Conservation (phyloP, 202 grass and related monocot genomes). For the Digitaria exilis region DNA sequence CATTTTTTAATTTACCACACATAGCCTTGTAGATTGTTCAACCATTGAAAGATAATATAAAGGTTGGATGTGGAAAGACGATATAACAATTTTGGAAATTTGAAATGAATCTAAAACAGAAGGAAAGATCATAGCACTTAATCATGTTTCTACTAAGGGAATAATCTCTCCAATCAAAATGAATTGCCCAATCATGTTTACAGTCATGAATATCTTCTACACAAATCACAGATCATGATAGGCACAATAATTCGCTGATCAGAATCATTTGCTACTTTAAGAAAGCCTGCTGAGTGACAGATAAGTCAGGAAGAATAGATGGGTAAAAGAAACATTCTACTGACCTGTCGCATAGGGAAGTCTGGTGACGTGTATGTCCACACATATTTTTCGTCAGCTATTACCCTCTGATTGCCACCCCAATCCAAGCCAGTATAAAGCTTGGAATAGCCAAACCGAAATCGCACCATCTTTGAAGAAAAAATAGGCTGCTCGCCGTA, state of each 20-base stretch:
- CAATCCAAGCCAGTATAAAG: too few relatives aligned
- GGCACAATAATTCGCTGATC: neutral
- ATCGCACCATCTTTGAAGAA: constrained; percentile 58
- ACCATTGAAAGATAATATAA: too few relatives aligned
- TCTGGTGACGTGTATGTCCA: constrained; percentile 70
- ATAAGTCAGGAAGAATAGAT: neutral
- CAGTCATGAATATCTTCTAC: neutral
- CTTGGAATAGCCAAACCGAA: constrained; percentile 63
- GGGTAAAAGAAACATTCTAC: neutral
- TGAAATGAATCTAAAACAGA: neutral
- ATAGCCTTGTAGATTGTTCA: too few relatives aligned
- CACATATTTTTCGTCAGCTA: constrained; percentile 53
- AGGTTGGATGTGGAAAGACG: too few relatives aligned
- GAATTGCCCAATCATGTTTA: neutral
- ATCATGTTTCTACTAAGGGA: neutral
- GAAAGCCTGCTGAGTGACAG: neutral
- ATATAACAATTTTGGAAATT: neutral
- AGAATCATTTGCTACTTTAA: neutral
- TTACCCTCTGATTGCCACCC: constrained; percentile 18
- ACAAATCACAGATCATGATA: neutral
- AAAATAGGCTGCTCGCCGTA: constrained; percentile 42
- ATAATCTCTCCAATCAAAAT: neutral
- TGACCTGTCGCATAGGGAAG: constrained; percentile 58
- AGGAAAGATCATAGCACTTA: neutral
- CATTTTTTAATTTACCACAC: too few relatives aligned